phyloP scores from a whole-genome alignment of 176 grass and related monocot genomes.

The Saccharum officinarum region DNA sequence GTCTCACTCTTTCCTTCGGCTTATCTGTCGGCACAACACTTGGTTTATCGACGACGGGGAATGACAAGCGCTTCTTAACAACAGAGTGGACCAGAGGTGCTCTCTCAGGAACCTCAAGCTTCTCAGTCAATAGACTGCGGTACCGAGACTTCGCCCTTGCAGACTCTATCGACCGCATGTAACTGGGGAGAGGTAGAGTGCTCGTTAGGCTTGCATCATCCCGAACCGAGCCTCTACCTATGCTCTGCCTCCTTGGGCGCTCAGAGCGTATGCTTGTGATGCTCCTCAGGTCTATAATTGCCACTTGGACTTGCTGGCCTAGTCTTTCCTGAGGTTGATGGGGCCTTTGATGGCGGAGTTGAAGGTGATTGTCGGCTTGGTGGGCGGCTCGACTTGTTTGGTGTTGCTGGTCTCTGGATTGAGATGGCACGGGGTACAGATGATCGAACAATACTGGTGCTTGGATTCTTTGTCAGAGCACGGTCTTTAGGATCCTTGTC shows the following conservation, averaged over 20 bases:
- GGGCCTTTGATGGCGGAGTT: conserved; percentile 61
- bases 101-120: conserved; percentile 57
- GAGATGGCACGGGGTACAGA: conserved; percentile 35
- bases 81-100: conserved; percentile 44
- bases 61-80: conserved; percentile 80
- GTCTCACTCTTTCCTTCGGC: conserved; percentile 35
- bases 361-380: conserved; percentile 65
- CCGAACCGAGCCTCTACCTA: conserved; percentile 54
- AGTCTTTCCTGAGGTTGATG: conserved; percentile 44
- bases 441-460: not conserved
- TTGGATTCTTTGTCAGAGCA: conserved; percentile 27
- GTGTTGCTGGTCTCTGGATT: conserved; percentile 49
- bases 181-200: conserved; percentile 67
- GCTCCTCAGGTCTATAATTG: conserved; percentile 64
- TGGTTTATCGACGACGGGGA: conserved; percentile 56
- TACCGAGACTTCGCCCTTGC: conserved; percentile 73
- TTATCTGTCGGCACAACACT: conserved; percentile 30
- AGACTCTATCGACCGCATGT: conserved; percentile 89
- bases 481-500: conserved; percentile 55
- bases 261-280: conserved; percentile 81
- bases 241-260: conserved; percentile 65
- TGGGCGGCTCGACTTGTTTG: conserved; percentile 59
- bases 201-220: conserved; percentile 81
- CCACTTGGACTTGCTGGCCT: conserved; percentile 68
- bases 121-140: conserved; percentile 50